phyloP scores from a whole-genome alignment of 306 rosid genomes.

The Cucumis hystrix region DNA sequence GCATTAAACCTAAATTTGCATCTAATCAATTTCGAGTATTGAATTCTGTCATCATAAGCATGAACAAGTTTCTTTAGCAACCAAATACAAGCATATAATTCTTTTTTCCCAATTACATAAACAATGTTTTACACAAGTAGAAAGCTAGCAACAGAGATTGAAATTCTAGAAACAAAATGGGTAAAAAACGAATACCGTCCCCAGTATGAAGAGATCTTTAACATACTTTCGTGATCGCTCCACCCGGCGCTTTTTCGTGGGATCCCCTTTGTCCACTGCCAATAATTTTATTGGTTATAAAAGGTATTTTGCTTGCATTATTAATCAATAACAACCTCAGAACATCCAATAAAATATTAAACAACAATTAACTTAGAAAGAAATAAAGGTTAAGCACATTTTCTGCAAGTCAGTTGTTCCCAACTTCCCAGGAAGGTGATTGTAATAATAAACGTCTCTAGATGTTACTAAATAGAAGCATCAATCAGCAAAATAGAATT shows the following conservation, averaged over 20 bases:
- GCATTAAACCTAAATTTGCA: not conserved
- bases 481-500: not conserved
- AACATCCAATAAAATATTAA: not conserved
- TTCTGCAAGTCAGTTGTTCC: not conserved
- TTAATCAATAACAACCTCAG: not conserved
- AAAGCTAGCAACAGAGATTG: not conserved
- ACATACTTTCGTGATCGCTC: slow-evolving; percentile 89
- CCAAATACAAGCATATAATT: not conserved
- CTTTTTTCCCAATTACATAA: not conserved
- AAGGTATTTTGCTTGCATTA: not conserved
- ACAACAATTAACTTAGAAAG: not conserved
- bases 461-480: not conserved
- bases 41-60: not conserved
- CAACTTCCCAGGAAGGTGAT: not conserved
- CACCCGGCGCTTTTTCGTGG: slow-evolving; percentile 88
- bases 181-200: not conserved
- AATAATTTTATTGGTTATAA: slow-evolving; percentile 16
- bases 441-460: not conserved
- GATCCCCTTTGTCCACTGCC: slow-evolving; percentile 75
- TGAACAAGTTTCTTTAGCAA: not conserved
- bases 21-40: not conserved
- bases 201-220: not conserved
- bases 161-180: not conserved
- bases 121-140: not conserved
- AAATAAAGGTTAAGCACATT: not conserved